A percentile compares a stretch with the other conserved stretches of the same genome.
Evolutionary conservation across 306 rosid species (phyloP).

Genomic region (Cucumis sativus): DNA sequence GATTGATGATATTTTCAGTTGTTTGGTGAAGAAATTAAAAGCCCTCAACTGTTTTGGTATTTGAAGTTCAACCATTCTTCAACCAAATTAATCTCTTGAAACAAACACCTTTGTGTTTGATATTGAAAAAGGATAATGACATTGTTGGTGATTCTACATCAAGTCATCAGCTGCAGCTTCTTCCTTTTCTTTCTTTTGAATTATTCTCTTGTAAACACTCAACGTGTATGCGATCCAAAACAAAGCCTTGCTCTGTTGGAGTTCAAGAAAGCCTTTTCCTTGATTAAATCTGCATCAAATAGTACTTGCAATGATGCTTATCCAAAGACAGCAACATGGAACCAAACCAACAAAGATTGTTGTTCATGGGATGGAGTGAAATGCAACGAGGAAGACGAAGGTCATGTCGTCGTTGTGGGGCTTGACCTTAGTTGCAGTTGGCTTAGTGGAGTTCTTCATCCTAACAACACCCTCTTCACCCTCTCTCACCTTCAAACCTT

Average conservation of each 20-base stretch:
- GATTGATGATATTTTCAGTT: neutral
- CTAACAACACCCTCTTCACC: neutral
- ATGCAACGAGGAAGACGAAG: neutral
- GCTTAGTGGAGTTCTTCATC: constrained; percentile 1
- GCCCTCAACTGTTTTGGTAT: neutral
- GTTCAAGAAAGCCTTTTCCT: neutral
- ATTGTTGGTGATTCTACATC: neutral
- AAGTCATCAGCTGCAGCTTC: neutral
- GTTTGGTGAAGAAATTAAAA: neutral
- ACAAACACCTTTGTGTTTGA: neutral
- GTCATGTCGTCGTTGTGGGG: neutral
- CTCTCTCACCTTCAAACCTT: constrained; percentile 6
- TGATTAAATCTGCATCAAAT: neutral
- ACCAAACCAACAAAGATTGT: neutral
- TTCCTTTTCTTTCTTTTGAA: neutral
- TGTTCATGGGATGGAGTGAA: neutral
- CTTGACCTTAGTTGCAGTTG: constrained; percentile 7
- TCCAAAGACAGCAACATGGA: neutral
- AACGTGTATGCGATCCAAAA: neutral
- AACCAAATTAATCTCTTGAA: neutral
- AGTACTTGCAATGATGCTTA: neutral
- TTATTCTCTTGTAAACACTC: neutral
- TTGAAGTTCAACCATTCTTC: neutral
- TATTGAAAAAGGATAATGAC: neutral
- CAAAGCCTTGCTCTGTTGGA: constrained; percentile 10